Percentiles rank a stretch among this genome's conserved stretches.
These are phyloP conservation scores for Talinum fruticosum DNA, from an alignment of 148 eudicot genomes.

Conservation along the genomic window DNA sequence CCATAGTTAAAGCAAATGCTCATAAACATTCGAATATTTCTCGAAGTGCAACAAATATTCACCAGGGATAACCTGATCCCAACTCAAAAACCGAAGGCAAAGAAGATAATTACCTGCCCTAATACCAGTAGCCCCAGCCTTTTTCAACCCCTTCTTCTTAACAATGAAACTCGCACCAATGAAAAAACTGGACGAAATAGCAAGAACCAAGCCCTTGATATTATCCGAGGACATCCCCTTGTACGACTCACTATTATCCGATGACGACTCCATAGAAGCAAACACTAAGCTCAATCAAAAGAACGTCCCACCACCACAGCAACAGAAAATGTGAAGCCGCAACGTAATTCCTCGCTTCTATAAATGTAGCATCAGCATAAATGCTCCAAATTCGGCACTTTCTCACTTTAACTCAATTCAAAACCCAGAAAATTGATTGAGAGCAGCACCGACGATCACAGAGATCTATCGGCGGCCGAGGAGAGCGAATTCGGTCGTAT, in stretches of 20 bases:
- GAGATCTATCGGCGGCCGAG: conserved; percentile 6
- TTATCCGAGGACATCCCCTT: conserved; percentile 32
- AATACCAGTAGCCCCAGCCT: conserved; percentile 35
- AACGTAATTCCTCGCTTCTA: not conserved
- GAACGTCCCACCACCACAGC: not conserved
- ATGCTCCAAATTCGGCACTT: not conserved
- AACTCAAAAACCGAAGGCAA: not conserved
- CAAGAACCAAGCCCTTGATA: conserved; percentile 28
- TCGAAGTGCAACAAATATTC: not conserved
- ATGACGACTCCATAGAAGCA: conserved; percentile 16
- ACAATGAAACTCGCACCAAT: conserved; percentile 36
- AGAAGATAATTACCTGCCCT: conserved; percentile 23
- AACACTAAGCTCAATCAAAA: not conserved
- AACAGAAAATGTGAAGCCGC: not conserved
- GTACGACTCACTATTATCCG: conserved; percentile 15
- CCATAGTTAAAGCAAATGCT: not conserved
- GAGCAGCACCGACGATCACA: not conserved
- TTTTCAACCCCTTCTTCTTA: conserved; percentile 34
- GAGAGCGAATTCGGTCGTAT: not conserved
- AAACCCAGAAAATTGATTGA: not conserved
- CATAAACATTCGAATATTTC: not conserved
- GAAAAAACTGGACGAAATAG: conserved; percentile 30
- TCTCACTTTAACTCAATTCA: not conserved
- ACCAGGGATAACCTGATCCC: not conserved
- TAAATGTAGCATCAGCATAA: too few species aligned